Evolutionary conservation across 192 early-diverging fungal species (phyloP).

Genomic region (Umbelopsis isabellina): DNA sequence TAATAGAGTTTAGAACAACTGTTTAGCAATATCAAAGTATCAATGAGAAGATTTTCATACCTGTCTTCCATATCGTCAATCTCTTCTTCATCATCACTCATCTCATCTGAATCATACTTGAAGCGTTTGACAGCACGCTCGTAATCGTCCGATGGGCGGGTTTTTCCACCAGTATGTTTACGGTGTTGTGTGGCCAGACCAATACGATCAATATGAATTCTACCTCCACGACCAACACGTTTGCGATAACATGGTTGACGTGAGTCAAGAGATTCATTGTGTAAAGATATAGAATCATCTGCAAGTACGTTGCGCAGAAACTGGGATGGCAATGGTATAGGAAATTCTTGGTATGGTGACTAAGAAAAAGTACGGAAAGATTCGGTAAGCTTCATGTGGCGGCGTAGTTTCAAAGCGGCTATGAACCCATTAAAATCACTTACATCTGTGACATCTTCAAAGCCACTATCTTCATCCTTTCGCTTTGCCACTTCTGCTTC

Average conservation of each 20-base stretch:
- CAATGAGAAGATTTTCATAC: constrained; percentile 11
- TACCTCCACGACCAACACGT: constrained; percentile 76
- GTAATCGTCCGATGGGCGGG: constrained; percentile 11
- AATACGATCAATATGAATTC: constrained; percentile 69
- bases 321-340: constrained; percentile 37
- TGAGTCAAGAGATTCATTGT: constrained; percentile 27
- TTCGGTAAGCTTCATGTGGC: too few species aligned
- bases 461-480: constrained; percentile 65
- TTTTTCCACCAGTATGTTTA: constrained; percentile 7
- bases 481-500: constrained; percentile 57
- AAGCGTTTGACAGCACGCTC: constrained; percentile 19
- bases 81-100: constrained; percentile 30
- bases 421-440: constrained; percentile 20
- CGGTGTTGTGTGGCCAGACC: neutral
- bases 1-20: neutral
- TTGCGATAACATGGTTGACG: constrained; percentile 47
- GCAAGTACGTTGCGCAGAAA: constrained; percentile 32
- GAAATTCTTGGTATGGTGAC: constrained; percentile 58
- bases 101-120: constrained; percentile 36
- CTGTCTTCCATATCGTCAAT: constrained; percentile 33
- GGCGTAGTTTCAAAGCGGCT: neutral
- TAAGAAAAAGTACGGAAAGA: constrained; percentile 26
- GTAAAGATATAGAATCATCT: constrained; percentile 20
- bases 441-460: constrained; percentile 75
- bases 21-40: neutral